Evolutionary conservation across 2,329 filamentous ascomycete genomes (phyloP).

Genomic region (Neoscytalidium dimidiatum): DNA sequence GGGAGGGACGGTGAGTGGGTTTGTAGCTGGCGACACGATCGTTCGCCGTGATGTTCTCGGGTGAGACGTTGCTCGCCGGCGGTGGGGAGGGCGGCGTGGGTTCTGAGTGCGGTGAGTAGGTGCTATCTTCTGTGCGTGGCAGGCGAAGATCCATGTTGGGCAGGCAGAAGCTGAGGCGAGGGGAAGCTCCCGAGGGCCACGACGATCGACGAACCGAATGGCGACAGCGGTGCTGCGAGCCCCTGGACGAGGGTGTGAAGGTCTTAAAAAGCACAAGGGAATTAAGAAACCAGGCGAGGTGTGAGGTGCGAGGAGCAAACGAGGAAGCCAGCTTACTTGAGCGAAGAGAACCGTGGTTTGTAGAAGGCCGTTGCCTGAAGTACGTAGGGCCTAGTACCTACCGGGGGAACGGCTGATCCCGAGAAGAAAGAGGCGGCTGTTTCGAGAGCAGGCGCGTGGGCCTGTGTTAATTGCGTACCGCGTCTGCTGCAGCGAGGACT

Average conservation of each 20-base stretch:
- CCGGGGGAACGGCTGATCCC: slow-evolving; percentile 15
- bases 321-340: slow-evolving; percentile 18
- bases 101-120: slow-evolving; percentile 16
- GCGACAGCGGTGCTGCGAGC: slow-evolving; percentile 11
- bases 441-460: neutral
- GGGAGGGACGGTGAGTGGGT: neutral
- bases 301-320: neutral
- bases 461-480: neutral
- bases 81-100: slow-evolving; percentile 8
- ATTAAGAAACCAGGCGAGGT: slow-evolving; percentile 12
- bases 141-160: slow-evolving; percentile 16
- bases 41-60: slow-evolving; percentile 11
- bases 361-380: slow-evolving; percentile 9
- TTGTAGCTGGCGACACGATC: slow-evolving; percentile 11
- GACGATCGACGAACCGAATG: slow-evolving; percentile 10
- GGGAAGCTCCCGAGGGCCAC: slow-evolving; percentile 16
- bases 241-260: slow-evolving; percentile 5
- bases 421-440: slow-evolving; percentile 7
- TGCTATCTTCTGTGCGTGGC: slow-evolving; percentile 15
- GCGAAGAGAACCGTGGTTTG: slow-evolving; percentile 1
- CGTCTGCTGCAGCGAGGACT: neutral
- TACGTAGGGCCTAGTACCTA: slow-evolving; percentile 3
- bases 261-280: neutral
- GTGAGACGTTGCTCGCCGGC: neutral
- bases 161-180: slow-evolving; percentile 1